Evolutionary conservation across 2,329 filamentous ascomycete genomes (phyloP).

Genomic region (Apiospora sp.): DNA sequence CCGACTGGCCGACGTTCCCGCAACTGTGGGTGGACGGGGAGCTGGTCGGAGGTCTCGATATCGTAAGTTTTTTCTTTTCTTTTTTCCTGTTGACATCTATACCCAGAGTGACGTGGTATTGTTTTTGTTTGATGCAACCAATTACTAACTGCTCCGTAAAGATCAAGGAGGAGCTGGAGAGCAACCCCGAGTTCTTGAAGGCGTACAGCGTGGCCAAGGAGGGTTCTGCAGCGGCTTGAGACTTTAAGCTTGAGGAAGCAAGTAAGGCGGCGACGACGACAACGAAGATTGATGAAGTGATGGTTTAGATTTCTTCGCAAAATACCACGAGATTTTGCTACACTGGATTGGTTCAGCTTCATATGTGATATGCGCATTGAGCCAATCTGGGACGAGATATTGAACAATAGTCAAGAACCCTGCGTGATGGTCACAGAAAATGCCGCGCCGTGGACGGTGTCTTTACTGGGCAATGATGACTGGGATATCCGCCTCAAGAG

Average conservation of each 20-base stretch:
- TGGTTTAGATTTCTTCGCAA: neutral
- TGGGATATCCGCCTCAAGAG: neutral
- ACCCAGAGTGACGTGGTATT: neutral
- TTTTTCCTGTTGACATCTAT: neutral
- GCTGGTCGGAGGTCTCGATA: constrained; percentile 91
- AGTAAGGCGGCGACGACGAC: neutral
- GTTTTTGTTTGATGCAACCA: constrained; percentile 4
- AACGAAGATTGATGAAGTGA: constrained; percentile 18
- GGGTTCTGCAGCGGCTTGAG: constrained; percentile 46
- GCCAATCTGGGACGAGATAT: neutral
- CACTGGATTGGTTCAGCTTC: neutral
- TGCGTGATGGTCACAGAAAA: neutral
- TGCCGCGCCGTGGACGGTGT: constrained; percentile 11
- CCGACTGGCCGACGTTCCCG: constrained; percentile 98
- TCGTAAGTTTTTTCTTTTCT: constrained; percentile 69
- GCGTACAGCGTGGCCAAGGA: constrained; percentile 67
- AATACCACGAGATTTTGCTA: neutral
- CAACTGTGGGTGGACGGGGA: constrained; percentile 93
- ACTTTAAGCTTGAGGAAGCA: neutral
- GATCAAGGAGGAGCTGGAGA: constrained; percentile 93
- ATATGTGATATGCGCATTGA: neutral
- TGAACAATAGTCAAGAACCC: neutral
- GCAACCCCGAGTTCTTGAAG: constrained; percentile 82
- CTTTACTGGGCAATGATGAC: neutral
- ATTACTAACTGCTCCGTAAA: constrained; percentile 45